Percentiles rank a stretch among this genome's conserved stretches.
These are phyloP conservation scores for Mycena venus DNA, from an alignment of 768 basidiomycete species.

Conservation along the genomic window DNA sequence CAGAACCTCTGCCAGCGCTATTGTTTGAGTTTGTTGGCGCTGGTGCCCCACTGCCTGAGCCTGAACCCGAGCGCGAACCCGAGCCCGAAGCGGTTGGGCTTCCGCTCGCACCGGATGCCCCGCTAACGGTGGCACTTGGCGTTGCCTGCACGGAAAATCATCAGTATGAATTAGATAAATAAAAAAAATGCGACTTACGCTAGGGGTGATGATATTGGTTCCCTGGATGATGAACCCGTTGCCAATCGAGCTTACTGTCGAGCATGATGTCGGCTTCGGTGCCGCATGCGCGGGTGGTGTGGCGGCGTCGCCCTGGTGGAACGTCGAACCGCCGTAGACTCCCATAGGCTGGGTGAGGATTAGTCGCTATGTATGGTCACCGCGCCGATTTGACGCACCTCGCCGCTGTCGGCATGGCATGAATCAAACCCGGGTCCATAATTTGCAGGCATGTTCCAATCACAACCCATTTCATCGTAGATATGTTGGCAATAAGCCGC, in stretches of 20 bases:
- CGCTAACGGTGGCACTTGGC: neutral
- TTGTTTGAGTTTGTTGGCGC: constrained; percentile 9
- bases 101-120: neutral
- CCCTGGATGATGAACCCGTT: constrained; percentile 56
- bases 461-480: constrained; percentile 67
- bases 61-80: neutral
- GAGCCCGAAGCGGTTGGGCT: neutral
- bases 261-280: constrained; percentile 74
- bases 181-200: neutral
- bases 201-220: constrained; percentile 32
- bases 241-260: constrained; percentile 61
- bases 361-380: neutral
- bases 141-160: neutral
- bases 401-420: constrained; percentile 66
- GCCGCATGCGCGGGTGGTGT: constrained; percentile 71
- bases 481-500: constrained; percentile 73
- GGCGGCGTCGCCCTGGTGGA: constrained; percentile 69
- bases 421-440: constrained; percentile 63
- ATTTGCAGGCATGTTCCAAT: constrained; percentile 72
- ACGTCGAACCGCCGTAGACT: constrained; percentile 77
- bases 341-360: constrained; percentile 65
- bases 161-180: neutral
- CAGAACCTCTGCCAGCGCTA: neutral
- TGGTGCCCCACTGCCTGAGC: constrained; percentile 13
- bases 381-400: constrained; percentile 47